Conservation (phyloP, 1,284 basidiomycete genomes). For the Microstroma glucosiphilum region DNA sequence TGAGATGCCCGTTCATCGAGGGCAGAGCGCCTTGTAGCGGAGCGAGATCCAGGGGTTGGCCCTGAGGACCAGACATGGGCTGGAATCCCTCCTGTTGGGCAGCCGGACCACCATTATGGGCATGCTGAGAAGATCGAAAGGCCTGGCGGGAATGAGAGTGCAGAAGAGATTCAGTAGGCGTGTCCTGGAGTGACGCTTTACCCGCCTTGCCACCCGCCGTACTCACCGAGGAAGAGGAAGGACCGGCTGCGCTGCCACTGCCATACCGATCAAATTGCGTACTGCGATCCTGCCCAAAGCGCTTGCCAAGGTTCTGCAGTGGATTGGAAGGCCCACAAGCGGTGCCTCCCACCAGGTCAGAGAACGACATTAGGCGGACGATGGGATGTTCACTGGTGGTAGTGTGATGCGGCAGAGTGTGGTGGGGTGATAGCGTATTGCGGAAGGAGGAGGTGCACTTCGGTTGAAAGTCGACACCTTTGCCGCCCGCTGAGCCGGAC, state of each 20-base stretch:
- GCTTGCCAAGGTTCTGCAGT: slow-evolving; percentile 44
- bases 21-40: slow-evolving; percentile 16
- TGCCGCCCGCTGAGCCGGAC: no score
- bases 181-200: neutral
- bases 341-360: slow-evolving; percentile 27
- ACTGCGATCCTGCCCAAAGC: slow-evolving; percentile 43
- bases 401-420: no score
- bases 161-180: slow-evolving; percentile 3
- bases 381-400: no score
- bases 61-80: neutral
- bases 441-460: no score
- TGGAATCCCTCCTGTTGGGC: slow-evolving; percentile 9
- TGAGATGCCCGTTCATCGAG: slow-evolving; percentile 4
- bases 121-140: slow-evolving; percentile 6
- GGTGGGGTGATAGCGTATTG: no score
- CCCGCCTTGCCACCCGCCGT: neutral
- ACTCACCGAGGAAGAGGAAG: slow-evolving; percentile 6
- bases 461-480: no score
- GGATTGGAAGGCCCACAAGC: slow-evolving; percentile 48
- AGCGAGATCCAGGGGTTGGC: slow-evolving; percentile 8
- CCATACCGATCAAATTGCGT: slow-evolving; percentile 34
- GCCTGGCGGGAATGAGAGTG: neutral
- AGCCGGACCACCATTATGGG: neutral
- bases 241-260: neutral
- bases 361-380: neutral